A percentile compares a stretch with the other conserved stretches of the same genome.
Conservation (phyloP, 495 filamentous ascomycete species). For the Lophiostoma macrostomum region DNA sequence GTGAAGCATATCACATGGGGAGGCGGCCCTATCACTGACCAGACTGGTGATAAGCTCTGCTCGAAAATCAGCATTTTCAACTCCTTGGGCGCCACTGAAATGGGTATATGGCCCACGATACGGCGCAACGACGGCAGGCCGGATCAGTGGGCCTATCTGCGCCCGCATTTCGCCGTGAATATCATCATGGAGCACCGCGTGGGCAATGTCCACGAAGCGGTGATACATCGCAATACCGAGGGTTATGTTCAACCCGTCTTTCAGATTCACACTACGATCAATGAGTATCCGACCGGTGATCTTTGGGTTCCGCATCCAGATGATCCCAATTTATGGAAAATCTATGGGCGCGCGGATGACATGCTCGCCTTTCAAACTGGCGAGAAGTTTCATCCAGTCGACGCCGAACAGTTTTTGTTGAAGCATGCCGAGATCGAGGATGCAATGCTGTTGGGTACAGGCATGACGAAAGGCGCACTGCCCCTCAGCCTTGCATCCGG, state of each 20-base stretch:
- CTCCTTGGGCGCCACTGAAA: neutral
- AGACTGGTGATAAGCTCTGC: neutral
- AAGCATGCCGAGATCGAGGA: neutral
- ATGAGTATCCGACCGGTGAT: neutral
- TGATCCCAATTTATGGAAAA: conserved; percentile 1
- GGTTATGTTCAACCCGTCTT: conserved; percentile 1
- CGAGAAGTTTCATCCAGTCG: conserved; percentile 6
- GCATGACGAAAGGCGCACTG: neutral
- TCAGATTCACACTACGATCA: neutral
- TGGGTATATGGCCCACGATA: neutral
- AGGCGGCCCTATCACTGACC: neutral
- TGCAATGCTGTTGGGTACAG: conserved; percentile 1
- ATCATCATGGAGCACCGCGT: neutral
- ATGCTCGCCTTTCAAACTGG: neutral
- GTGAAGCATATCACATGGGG: neutral
- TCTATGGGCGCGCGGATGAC: conserved; percentile 5
- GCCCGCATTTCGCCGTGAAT: neutral
- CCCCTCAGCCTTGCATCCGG: neutral
- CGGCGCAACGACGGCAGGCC: neutral
- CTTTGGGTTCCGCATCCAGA: neutral
- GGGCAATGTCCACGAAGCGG: neutral
- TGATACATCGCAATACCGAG: neutral
- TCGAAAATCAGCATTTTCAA: conserved; percentile 2
- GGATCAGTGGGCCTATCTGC: conserved; percentile 1
- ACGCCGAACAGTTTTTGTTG: neutral